These are phyloP conservation scores for Penicillium sp. DNA, from an alignment of 2,329 filamentous ascomycete genomes.

Conservation along the genomic window DNA sequence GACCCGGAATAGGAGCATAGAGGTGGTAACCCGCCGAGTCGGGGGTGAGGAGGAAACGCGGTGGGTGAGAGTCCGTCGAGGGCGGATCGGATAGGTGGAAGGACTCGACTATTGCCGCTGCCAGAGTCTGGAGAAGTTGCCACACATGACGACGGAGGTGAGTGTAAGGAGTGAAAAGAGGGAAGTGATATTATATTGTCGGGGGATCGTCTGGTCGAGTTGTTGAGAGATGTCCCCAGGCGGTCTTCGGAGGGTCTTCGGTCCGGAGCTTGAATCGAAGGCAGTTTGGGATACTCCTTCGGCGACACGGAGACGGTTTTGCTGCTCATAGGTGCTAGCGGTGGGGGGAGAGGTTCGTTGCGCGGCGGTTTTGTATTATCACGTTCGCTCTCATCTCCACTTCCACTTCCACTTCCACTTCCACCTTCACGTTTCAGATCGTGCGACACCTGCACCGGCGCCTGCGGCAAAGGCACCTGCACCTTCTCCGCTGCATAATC, in stretches of 20 bases:
- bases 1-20: conserved; percentile 27
- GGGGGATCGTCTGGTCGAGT: conserved; percentile 32
- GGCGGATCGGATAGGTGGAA: conserved; percentile 42
- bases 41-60: conserved; percentile 22
- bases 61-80: conserved; percentile 33
- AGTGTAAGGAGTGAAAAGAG: conserved; percentile 40
- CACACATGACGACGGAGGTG: conserved; percentile 32
- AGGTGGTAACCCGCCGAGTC: conserved; percentile 23
- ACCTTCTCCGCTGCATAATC: background rate
- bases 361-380: background rate
- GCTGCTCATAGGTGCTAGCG: background rate
- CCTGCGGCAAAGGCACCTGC: background rate
- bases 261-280: conserved; percentile 4
- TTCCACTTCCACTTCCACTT: background rate
- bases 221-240: conserved; percentile 23
- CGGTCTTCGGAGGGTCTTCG: conserved; percentile 11
- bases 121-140: conserved; percentile 31
- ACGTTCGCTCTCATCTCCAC: background rate
- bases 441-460: background rate
- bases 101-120: conserved; percentile 27
- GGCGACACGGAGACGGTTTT: conserved; percentile 8
- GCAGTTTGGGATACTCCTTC: conserved; percentile 3
- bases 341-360: conserved; percentile 1
- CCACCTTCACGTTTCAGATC: background rate
- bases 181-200: conserved; percentile 35